Base-by-base conservation (phyloP, 2,329 filamentous ascomycete genomes). In the Cladosporium oxysporum region DNA sequence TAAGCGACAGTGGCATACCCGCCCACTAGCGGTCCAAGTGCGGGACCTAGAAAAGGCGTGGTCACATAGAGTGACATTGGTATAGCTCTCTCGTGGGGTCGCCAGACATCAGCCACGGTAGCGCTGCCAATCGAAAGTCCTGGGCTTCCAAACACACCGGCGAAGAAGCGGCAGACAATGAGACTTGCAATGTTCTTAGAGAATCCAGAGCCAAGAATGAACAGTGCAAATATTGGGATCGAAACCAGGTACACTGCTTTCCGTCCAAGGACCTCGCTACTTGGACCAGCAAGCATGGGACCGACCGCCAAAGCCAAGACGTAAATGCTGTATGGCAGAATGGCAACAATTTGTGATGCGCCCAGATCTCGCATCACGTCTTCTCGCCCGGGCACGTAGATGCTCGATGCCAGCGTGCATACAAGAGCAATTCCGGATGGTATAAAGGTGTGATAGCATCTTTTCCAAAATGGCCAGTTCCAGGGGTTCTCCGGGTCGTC, bases 101-200 rank as follows among this genome's bases (percentile, higher is more conserved):
- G 26, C 66, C 66, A 72, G 18, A 73, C 59, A 53, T 72, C 71
- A 3, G 67, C 60, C 16, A 71, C 63, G 6, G 69, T 69, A 11
- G 70, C 69, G 33, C 53, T 61, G 26, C 69, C 70, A 26, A 70
- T 71, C 10, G 66, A 55, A 1, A 72, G 49, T 5, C 73, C 91
- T 83, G 70, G 91, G 85, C 50, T 89, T 31, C 89, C 90, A 69
- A 90, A 90, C 75, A 90, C 75, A 0, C 91, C 90, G 58, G 91
- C 91, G 71, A 93, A 91, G 79, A 94, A 88, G 2, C 88, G 80
- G 29, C 86, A 78, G 10, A 88, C 75, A 58, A 83, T 80, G 2
- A 90, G 70, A 0, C 79, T 81, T 0, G 77, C 82, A 18, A 89
- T 84, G 35, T 75, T 82, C 26, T 82, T 78, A 0, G 83, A 80